Percentiles rank a stretch among this genome's conserved stretches.
Conservation (phyloP, 441 rosid genomes). For the Sinapis alba region DNA sequence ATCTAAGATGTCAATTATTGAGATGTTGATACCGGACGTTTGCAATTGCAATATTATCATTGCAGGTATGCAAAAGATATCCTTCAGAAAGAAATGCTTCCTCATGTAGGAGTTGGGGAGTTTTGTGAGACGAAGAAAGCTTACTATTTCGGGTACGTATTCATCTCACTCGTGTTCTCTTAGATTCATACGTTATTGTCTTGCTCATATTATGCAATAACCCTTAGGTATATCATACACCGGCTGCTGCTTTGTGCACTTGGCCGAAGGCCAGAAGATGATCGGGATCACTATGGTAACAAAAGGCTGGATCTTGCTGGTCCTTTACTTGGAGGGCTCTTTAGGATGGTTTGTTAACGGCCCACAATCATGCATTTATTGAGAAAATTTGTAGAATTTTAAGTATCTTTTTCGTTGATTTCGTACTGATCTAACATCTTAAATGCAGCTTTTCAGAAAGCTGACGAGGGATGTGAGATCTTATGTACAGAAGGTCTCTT, state of each 20-base stretch:
- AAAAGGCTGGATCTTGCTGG: conserved; percentile 99
- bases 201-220: conserved; percentile 22
- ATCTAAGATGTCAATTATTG: conserved; percentile 26
- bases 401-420: background rate
- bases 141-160: conserved; percentile 90
- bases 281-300: conserved; percentile 98
- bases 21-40: conserved; percentile 38
- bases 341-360: conserved; percentile 74
- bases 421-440: conserved; percentile 27
- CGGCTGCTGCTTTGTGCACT: conserved; percentile 95
- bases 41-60: conserved; percentile 39
- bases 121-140: conserved; percentile 98
- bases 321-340: conserved; percentile 95
- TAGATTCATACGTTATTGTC: conserved; percentile 13
- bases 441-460: conserved; percentile 90
- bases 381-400: background rate
- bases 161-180: conserved; percentile 11
- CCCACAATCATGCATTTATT: background rate
- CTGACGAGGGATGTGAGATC: conserved; percentile 89
- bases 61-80: conserved; percentile 94
- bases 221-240: conserved; percentile 82
- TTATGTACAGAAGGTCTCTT: conserved; percentile 89
- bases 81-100: conserved; percentile 99
- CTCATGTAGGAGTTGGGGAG: conserved; percentile 95
- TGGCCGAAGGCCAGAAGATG: conserved; percentile 97